These are phyloP conservation scores for Penicillium flavigenum DNA, from an alignment of 495 filamentous ascomycete genomes.

Conservation along the genomic window DNA sequence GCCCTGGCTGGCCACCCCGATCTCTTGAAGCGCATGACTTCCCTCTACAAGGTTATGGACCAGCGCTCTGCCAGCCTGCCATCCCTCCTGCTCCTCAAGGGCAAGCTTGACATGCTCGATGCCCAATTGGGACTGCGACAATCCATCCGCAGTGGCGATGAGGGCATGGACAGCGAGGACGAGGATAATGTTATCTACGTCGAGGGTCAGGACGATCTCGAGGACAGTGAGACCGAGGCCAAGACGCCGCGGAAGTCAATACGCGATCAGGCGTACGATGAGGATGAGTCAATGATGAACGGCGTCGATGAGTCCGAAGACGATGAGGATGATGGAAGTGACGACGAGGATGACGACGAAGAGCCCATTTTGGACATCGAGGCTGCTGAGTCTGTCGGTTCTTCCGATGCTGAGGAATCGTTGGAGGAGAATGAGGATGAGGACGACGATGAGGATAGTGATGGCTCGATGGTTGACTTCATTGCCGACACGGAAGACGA, in stretches of 20 bases:
- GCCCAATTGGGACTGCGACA: conserved; percentile 80
- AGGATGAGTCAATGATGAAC: conserved; percentile 50
- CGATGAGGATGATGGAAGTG: conserved; percentile 41
- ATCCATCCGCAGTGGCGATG: conserved; percentile 51
- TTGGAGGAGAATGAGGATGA: conserved; percentile 46
- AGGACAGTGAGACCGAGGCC: conserved; percentile 42
- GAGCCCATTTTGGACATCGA: conserved; percentile 45
- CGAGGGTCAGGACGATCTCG: conserved; percentile 66
- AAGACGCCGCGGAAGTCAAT: conserved; percentile 42
- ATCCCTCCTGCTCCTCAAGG: conserved; percentile 81
- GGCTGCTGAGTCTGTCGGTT: conserved; percentile 47
- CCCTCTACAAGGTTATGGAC: conserved; percentile 78
- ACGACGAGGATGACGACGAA: conserved; percentile 42
- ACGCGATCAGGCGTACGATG: conserved; percentile 41
- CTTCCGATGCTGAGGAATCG: conserved; percentile 50
- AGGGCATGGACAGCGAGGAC: conserved; percentile 61
- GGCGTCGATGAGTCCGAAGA: conserved; percentile 43
- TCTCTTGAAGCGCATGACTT: conserved; percentile 69
- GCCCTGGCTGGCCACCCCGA: conserved; percentile 81
- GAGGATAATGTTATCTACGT: conserved; percentile 81
- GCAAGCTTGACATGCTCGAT: conserved; percentile 86
- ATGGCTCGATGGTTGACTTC: conserved; percentile 47
- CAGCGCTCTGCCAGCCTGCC: conserved; percentile 81
- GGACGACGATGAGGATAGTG: conserved; percentile 45
- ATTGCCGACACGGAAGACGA: conserved; percentile 49